phyloP scores from a whole-genome alignment of 257 asterid species.

The Thymus mandschuricus region DNA sequence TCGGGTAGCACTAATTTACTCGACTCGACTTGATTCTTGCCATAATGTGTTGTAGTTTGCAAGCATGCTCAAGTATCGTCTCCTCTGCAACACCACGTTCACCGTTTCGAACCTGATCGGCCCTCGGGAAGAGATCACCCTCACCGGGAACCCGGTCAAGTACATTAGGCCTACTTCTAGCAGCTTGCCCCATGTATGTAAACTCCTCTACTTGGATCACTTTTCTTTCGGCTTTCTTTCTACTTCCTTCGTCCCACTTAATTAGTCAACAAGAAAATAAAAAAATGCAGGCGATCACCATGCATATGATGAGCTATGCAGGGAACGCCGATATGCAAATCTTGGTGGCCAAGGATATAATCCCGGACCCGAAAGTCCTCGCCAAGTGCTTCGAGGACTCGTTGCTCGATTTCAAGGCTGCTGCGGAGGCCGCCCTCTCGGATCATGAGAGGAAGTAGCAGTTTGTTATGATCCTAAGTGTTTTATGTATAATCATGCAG shows the following conservation, averaged over 20 bases:
- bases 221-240: not conserved
- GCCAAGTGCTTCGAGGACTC: conserved; percentile 74
- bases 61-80: conserved; percentile 59
- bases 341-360: conserved; percentile 71
- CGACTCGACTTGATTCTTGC: too few relatives aligned
- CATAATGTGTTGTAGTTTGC: conserved; percentile 46
- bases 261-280: too few relatives aligned
- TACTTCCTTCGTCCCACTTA: too few relatives aligned
- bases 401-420: conserved; percentile 62
- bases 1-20: too few relatives aligned
- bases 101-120: conserved; percentile 76
- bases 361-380: conserved; percentile 66
- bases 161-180: conserved; percentile 54
- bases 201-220: not conserved
- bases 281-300: conserved; percentile 58
- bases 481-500: not conserved
- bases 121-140: conserved; percentile 65
- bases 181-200: conserved; percentile 91
- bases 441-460: conserved; percentile 19
- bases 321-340: conserved; percentile 75
- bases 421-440: conserved; percentile 37
- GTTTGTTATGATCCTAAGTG: not conserved
- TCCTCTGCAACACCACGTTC: conserved; percentile 73
- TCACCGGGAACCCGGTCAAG: conserved; percentile 62
- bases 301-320: conserved; percentile 88